Percentiles rank a stretch among this genome's conserved stretches.
These are phyloP conservation scores for Cucurbitaria berberidis DNA, from an alignment of 2,329 filamentous ascomycete genomes.

Conservation along the genomic window DNA sequence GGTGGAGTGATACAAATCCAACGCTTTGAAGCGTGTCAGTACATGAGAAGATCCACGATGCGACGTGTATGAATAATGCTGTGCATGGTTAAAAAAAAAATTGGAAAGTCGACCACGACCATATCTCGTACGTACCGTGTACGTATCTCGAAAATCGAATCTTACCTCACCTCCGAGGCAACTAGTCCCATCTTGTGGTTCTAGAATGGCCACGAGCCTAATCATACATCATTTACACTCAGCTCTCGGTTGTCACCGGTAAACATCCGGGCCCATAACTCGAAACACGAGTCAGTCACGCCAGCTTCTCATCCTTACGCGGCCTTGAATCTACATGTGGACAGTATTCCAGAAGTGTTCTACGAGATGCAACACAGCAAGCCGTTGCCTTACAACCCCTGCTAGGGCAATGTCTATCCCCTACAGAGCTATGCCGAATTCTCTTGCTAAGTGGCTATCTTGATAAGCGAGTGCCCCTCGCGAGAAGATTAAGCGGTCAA, in stretches of 20 bases:
- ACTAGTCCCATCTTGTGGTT: background rate
- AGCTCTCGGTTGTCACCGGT: background rate
- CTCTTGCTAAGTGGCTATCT: background rate
- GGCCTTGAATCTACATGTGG: constrained; percentile 1
- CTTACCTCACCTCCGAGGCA: background rate
- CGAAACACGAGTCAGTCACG: constrained; percentile 9
- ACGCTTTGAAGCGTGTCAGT: background rate
- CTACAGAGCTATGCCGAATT: background rate
- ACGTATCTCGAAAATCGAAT: too few relatives aligned
- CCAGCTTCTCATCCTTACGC: constrained; percentile 5
- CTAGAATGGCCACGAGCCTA: background rate
- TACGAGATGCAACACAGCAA: constrained; percentile 4
- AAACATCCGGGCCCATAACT: background rate
- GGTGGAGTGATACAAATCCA: background rate
- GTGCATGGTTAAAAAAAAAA: too few relatives aligned
- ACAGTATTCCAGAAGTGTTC: constrained; percentile 12
- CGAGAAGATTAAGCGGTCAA: background rate
- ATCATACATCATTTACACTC: background rate
- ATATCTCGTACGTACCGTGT: background rate
- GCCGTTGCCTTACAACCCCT: background rate
- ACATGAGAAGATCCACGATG: background rate
- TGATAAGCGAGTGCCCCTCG: background rate
- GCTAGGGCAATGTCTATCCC: background rate
- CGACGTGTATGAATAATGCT: too few relatives aligned
- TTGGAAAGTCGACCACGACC: background rate